Percentiles rank a stretch among this genome's conserved stretches.
Evolutionary conservation across 192 early-diverging fungal genomes (phyloP).

Genomic region (Phycomyces nitens): DNA sequence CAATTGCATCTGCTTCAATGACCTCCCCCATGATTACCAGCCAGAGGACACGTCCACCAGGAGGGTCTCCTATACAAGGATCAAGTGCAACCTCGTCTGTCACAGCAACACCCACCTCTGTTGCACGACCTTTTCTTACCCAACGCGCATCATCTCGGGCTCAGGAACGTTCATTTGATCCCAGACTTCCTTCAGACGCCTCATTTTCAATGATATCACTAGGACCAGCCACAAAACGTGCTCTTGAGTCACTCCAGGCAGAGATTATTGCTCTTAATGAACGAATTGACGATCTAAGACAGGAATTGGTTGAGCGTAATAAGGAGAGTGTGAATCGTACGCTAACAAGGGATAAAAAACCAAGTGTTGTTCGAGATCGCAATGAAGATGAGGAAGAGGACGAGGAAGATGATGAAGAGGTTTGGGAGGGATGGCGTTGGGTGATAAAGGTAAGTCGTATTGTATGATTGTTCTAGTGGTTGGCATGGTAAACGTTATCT

Average conservation of each 20-base stretch:
- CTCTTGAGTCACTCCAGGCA: slow-evolving; percentile 31
- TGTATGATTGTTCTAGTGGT: background rate
- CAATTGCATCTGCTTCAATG: slow-evolving; percentile 1
- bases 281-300: slow-evolving; percentile 32
- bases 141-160: background rate
- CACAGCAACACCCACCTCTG: slow-evolving; percentile 4
- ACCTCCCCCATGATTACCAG: background rate
- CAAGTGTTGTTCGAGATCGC: slow-evolving; percentile 14
- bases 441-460: background rate
- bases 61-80: slow-evolving; percentile 8
- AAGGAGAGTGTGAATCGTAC: background rate
- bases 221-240: slow-evolving; percentile 32
- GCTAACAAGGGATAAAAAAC: slow-evolving; percentile 5
- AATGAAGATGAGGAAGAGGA: slow-evolving; percentile 14
- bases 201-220: slow-evolving; percentile 16
- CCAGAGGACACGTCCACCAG: background rate
- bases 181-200: background rate
- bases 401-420: background rate
- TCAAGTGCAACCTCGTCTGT: slow-evolving; percentile 9
- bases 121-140: background rate
- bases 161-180: background rate
- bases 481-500: background rate
- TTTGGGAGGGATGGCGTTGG: background rate
- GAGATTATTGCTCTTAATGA: slow-evolving; percentile 36
- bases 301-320: slow-evolving; percentile 28